Conservation (phyloP, 2,329 filamentous ascomycete genomes). For the Cercospora sojina region DNA sequence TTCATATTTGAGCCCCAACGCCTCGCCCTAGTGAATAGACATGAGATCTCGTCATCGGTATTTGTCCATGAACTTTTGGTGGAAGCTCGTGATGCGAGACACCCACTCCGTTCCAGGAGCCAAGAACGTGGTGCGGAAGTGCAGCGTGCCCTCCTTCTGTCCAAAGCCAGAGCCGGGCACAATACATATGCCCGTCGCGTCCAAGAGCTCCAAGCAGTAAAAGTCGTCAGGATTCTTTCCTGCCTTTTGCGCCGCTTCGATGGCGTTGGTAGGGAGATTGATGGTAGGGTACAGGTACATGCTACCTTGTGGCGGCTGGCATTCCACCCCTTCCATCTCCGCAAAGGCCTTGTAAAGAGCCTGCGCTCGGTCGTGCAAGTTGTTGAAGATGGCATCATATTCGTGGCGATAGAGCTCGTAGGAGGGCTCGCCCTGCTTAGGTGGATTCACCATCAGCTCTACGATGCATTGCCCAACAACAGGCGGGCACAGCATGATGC, state of each 20-base stretch:
- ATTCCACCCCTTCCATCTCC: conserved; percentile 94
- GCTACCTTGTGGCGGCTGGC: conserved; percentile 82
- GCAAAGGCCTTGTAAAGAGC: conserved; percentile 88
- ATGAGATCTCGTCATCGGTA: conserved; percentile 49
- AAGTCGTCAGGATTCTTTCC: conserved; percentile 82
- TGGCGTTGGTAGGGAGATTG: conserved; percentile 70
- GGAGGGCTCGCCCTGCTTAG: conserved; percentile 76
- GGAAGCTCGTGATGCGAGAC: conserved; percentile 81
- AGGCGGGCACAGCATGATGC: conserved; percentile 92
- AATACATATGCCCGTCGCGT: conserved; percentile 91
- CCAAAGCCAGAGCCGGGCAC: conserved; percentile 92
- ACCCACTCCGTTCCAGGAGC: conserved; percentile 97
- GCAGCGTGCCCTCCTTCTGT: conserved; percentile 84
- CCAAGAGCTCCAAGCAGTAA: conserved; percentile 86
- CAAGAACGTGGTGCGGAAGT: conserved; percentile 96
- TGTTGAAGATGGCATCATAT: conserved; percentile 77
- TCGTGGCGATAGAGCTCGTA: conserved; percentile 81
- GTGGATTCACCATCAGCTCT: conserved; percentile 97
- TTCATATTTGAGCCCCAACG: neutral
- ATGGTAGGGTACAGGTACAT: conserved; percentile 99
- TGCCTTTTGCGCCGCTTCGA: conserved; percentile 71
- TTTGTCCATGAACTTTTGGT: conserved; percentile 85
- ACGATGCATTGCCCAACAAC: conserved; percentile 95
- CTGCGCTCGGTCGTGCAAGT: conserved; percentile 73
- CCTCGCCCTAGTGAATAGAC: neutral